Evolutionary conservation across 1,284 basidiomycete species (phyloP), one percentile per base, ranked within the genome.

Genomic region (Tylopilus sp.): DNA sequence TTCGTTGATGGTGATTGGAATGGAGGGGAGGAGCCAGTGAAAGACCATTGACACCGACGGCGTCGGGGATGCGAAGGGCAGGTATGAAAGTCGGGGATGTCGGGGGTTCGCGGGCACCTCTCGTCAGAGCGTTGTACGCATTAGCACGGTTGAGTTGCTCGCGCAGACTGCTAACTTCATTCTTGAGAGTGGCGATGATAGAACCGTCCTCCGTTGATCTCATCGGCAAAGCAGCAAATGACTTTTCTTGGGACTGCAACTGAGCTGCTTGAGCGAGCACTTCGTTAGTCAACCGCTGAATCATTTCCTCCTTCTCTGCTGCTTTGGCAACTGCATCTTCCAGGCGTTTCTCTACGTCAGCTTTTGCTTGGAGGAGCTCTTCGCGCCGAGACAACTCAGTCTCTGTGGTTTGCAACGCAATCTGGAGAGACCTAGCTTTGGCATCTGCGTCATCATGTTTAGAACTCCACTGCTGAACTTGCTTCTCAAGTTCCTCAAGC

Each of bases 111-210:
- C 86, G 81, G 33, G 77, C 64, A 21, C 84, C 81, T 49, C 84
- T 81, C 8, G 89, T 94, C 44, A 95, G 76, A 15, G 82, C 78
- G 59, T 91, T 92, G 57, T 95, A 78, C 6, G 96, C 92, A 63
- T 93, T 93, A 18, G 94, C 87, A 26, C 97, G 84, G 63, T 95
- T 94, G 56, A 99, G 84, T 67, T 99, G 96, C 66, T 99, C 97
- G 52, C 93, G 90, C 44, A 99, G 75, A 55, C 74, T 86, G 67
- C 87, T 86, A 54, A 99, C 85, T 74, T 99, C 97, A 58, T 82
- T 89, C 69, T 97, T 92, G 61, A 99, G 81, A 0, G 87, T 86
- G 54, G 84, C 75, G 51, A 98, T 92, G 25, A 95, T 87, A 10
- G 87, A 87, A 49, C 75, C 83, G 63, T 96, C 92, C 58, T 95